These are phyloP conservation scores for Aureobasidium pullulans DNA, from an alignment of 2,329 filamentous ascomycete genomes.

Conservation along the genomic window DNA sequence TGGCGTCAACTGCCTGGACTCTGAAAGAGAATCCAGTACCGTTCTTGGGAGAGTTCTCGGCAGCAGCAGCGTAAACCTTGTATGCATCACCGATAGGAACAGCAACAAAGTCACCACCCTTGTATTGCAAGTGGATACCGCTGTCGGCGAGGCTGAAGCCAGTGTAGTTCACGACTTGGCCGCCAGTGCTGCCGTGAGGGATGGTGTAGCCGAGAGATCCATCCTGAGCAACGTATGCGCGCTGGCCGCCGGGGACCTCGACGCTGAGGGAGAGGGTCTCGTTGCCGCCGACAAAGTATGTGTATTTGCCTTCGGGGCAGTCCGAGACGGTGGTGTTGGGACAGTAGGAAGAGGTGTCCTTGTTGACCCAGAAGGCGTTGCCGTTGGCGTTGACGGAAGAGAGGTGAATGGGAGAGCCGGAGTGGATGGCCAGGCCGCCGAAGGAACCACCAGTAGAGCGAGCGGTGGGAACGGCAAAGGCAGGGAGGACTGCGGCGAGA, in stretches of 20 bases:
- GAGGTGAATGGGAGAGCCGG: slow-evolving; percentile 18
- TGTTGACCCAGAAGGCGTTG: slow-evolving; percentile 11
- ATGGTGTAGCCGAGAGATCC: slow-evolving; percentile 13
- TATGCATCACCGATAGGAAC: slow-evolving; percentile 9
- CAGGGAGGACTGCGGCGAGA: background rate
- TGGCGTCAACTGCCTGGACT: slow-evolving; percentile 19
- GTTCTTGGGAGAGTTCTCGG: background rate
- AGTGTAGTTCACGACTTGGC: background rate
- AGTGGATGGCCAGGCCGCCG: slow-evolving; percentile 18
- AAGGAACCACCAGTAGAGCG: slow-evolving; percentile 12
- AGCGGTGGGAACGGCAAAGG: background rate
- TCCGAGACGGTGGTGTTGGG: background rate
- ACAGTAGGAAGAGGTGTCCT: slow-evolving; percentile 12
- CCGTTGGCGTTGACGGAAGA: slow-evolving; percentile 16
- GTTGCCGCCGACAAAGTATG: slow-evolving; percentile 16
- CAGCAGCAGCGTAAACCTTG: slow-evolving; percentile 13
- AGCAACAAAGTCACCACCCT: slow-evolving; percentile 12
- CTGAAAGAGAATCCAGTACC: slow-evolving; percentile 15
- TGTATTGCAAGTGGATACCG: slow-evolving; percentile 9
- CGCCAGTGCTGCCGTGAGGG: slow-evolving; percentile 11
- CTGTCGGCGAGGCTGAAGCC: slow-evolving; percentile 14
- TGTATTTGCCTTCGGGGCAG: slow-evolving; percentile 14
- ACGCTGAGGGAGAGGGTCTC: slow-evolving; percentile 12
- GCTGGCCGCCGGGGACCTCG: slow-evolving; percentile 15
- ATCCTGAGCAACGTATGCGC: slow-evolving; percentile 15